Evolutionary conservation across 1,284 basidiomycete genomes (phyloP).

Genomic region (Fomitopsis palustris): DNA sequence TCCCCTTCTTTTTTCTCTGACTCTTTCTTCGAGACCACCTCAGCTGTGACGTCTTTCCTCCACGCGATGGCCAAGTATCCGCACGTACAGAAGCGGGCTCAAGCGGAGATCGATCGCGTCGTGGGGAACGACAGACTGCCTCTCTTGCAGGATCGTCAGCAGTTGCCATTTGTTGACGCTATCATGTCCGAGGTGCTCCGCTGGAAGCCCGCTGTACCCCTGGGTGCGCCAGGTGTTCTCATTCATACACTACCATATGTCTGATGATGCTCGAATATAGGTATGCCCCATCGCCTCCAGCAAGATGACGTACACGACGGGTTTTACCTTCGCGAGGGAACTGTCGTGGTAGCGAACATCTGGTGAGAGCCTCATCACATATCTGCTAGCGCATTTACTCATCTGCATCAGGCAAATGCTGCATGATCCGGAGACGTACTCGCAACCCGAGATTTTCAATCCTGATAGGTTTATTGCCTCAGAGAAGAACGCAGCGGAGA

Average conservation of each 20-base stretch:
- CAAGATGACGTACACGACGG: constrained; percentile 3
- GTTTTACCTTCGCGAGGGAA: background rate
- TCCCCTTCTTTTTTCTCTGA: background rate
- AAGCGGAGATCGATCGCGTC: constrained; percentile 21
- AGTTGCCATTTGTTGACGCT: constrained; percentile 21
- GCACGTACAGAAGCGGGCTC: constrained; percentile 6
- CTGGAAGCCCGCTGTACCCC: constrained; percentile 15
- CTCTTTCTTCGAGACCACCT: background rate
- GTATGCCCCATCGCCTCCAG: background rate
- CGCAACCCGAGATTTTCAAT: constrained; percentile 18
- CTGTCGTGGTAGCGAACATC: background rate
- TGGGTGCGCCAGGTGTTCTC: constrained; percentile 9
- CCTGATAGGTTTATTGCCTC: constrained; percentile 20
- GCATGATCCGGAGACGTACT: constrained; percentile 20
- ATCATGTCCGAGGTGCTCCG: constrained; percentile 22
- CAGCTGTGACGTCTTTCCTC: constrained; percentile 2
- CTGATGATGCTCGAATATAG: background rate
- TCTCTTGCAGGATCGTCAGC: constrained; percentile 18
- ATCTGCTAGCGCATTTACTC: background rate
- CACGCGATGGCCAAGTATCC: constrained; percentile 3
- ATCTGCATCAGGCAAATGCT: constrained; percentile 19
- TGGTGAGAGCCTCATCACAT: background rate
- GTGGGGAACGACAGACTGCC: constrained; percentile 22
- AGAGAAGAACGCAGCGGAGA: constrained; percentile 15
- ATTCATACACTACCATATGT: background rate